A percentile compares a stretch with the other conserved stretches of the same genome.
phyloP scores from a whole-genome alignment of 106 monocot species.

The Gastrodia elata region DNA sequence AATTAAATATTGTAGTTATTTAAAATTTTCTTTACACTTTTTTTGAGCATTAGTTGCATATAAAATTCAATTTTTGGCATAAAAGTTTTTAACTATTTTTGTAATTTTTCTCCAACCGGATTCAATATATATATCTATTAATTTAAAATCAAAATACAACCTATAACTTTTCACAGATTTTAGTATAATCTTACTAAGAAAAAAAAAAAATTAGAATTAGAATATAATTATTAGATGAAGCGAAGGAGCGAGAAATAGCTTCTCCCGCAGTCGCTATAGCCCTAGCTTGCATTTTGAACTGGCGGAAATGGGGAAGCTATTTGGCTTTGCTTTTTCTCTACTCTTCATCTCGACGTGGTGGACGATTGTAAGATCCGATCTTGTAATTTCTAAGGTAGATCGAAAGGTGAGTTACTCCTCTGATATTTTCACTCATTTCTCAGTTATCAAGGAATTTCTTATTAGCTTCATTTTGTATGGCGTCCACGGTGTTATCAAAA shows the following conservation, averaged over 20 bases:
- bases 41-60: too few species aligned
- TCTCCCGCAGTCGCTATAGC: not conserved
- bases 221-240: too few species aligned
- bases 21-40: too few species aligned
- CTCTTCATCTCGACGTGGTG: conserved; percentile 5
- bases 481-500: not conserved
- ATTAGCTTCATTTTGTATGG: not conserved
- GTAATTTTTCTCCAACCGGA: too few species aligned
- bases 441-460: not conserved
- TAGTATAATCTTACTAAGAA: too few species aligned
- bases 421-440: not conserved
- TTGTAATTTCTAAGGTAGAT: conserved; percentile 52
- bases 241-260: not conserved
- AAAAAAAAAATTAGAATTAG: too few species aligned
- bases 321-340: conserved; percentile 18
- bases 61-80: too few species aligned
- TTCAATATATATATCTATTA: too few species aligned
- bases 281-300: not conserved
- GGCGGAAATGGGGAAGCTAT: conserved; percentile 6
- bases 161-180: too few species aligned
- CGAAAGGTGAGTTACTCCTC: conserved; percentile 30
- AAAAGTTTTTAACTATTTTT: too few species aligned
- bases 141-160: too few species aligned
- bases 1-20: too few species aligned
- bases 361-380: conserved; percentile 32